A percentile compares a stretch with the other conserved stretches of the same genome.
These are phyloP conservation scores for Mucor plumbeus DNA, from an alignment of 371 early-diverging fungal species.

Conservation along the genomic window DNA sequence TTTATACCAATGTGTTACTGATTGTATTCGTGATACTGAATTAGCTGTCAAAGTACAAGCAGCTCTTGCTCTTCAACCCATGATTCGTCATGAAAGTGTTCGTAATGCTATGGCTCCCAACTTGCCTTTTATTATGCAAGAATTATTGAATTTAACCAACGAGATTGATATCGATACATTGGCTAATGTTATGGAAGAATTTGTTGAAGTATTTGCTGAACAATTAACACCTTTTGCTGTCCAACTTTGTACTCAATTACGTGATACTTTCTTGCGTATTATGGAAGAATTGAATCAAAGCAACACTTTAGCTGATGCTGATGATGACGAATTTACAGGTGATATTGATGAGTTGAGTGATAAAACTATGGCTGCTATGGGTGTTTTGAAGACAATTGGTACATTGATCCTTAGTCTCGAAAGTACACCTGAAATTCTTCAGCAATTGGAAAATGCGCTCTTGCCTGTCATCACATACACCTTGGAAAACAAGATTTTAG, in stretches of 20 bases:
- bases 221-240: constrained; percentile 92
- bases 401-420: constrained; percentile 80
- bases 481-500: constrained; percentile 71
- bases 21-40: constrained; percentile 76
- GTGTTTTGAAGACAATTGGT: constrained; percentile 87
- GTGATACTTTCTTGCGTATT: constrained; percentile 84
- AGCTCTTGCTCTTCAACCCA: constrained; percentile 76
- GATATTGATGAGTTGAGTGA: constrained; percentile 71
- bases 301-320: constrained; percentile 47
- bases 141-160: constrained; percentile 81
- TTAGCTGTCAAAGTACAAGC: constrained; percentile 87
- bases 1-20: constrained; percentile 67
- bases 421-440: constrained; percentile 65
- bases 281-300: constrained; percentile 65
- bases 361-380: constrained; percentile 90
- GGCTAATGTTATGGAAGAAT: constrained; percentile 82
- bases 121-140: constrained; percentile 84
- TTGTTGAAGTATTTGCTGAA: constrained; percentile 90
- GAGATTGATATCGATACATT: constrained; percentile 91
- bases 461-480: constrained; percentile 77
- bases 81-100: constrained; percentile 77
- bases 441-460: constrained; percentile 74
- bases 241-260: constrained; percentile 83
- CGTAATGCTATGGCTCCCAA: constrained; percentile 77
- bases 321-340: constrained; percentile 46